Conservation (phyloP, 345 rosid genomes). For the Passiflora organensis region DNA sequence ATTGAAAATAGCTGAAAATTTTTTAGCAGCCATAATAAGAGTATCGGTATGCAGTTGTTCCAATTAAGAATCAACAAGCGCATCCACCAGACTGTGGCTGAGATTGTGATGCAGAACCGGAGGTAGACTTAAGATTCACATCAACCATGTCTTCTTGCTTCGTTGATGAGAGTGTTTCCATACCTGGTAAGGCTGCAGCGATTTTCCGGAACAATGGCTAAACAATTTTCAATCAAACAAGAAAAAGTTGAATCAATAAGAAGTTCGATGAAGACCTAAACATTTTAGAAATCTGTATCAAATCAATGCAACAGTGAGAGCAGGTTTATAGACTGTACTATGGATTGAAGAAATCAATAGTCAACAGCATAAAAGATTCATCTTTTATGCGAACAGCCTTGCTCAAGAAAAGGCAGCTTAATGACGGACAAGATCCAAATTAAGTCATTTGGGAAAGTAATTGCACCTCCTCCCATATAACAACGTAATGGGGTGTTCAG, state of each 20-base stretch:
- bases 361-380: not conserved
- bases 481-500: too few species aligned
- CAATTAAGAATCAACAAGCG: slow-evolving; percentile 11
- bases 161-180: slow-evolving; percentile 19
- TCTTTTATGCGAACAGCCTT: not conserved
- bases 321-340: not conserved
- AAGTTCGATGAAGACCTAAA: not conserved
- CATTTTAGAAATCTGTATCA: not conserved
- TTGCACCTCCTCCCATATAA: too few species aligned
- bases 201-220: slow-evolving; percentile 15
- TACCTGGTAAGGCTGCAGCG: slow-evolving; percentile 16
- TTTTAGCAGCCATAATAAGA: too few species aligned
- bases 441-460: too few species aligned
- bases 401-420: not conserved
- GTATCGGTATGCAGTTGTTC: too few species aligned
- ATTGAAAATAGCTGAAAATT: too few species aligned
- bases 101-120: slow-evolving; percentile 10
- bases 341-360: not conserved
- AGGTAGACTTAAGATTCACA: slow-evolving; percentile 16
- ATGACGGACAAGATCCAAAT: too few species aligned
- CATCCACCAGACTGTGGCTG: slow-evolving; percentile 18
- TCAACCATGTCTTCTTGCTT: slow-evolving; percentile 26
- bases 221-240: not conserved
- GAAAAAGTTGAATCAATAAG: not conserved
- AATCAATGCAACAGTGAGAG: not conserved